Base-by-base conservation (phyloP, 805 yeast genomes). In the Myxozyma udenii region DNA sequence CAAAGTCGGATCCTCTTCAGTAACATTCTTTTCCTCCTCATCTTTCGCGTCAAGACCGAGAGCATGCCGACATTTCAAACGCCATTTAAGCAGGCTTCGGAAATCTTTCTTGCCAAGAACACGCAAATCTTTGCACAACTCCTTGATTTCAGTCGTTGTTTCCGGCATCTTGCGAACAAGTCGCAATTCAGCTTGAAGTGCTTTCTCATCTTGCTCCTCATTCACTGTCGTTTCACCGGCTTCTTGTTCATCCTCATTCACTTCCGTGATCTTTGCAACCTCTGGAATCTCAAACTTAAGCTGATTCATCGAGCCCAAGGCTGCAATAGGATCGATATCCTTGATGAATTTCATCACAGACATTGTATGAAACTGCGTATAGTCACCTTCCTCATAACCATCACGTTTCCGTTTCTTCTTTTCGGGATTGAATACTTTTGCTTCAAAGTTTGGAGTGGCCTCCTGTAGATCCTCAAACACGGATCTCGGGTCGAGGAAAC, bases 381-480 rank as follows among this genome's bases (percentile, higher is more conserved):
- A 80, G 64, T 93, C 95, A 45, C 95, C 96, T 64, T 91, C 98
- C 52, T 87, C 97, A 71, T 93, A 93, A 79, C 99, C 99, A 62
- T 85, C 86, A 80, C 98, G 85, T 69, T 81, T 84, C 71, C 98
- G 82, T 50, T 77, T 80, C 70, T 87, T 88, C 71, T 84, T 82
- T 66, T 91, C 98, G 1, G 99, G 99, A 64, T 93, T 89, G 74
- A 82, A 93, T 38, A 93, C 85, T 67, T 90, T 90, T 16, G 95
- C 88, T 71, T 93, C 96, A 67, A 84, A 85, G 67, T 87, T 86
- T 4, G 62, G 60, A 12, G 57, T 50, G 4, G 68, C 64, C 32
- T 77, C 84, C 16, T 80, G 81, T 51, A 93, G 72, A 68, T 93
- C 98, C 71, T 91, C 98, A 65, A 93, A 93, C 19, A 93, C 98